These are phyloP conservation scores for Gloeostereum incarnatum DNA, from an alignment of 768 basidiomycete genomes.

Conservation along the genomic window DNA sequence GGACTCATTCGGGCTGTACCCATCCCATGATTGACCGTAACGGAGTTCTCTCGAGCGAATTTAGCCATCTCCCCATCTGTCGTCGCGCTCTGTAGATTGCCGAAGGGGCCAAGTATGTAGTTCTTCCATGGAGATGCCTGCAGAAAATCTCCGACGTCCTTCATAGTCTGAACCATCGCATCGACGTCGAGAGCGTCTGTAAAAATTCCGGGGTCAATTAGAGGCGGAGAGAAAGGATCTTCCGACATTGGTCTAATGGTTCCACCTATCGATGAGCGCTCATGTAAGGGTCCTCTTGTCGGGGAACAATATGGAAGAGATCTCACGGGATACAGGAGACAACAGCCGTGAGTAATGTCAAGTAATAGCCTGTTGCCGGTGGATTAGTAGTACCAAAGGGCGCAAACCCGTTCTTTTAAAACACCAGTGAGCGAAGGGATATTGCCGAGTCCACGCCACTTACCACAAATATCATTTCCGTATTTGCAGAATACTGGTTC, in stretches of 20 bases:
- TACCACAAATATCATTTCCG: too few species aligned
- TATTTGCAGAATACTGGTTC: too few species aligned
- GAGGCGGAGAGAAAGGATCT: conserved; percentile 24
- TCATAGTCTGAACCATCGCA: too few species aligned
- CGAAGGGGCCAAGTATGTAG: not conserved
- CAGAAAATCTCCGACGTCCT: not conserved
- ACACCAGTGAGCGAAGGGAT: too few species aligned
- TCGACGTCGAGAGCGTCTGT: conserved; percentile 8
- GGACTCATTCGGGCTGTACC: conserved; percentile 11
- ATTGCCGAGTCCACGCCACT: too few species aligned
- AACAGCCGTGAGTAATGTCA: conserved; percentile 2
- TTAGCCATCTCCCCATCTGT: not conserved
- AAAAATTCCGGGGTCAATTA: conserved; percentile 34
- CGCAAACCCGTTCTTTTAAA: too few species aligned
- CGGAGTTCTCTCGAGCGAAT: not conserved
- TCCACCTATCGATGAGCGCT: too few species aligned
- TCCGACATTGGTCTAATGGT: conserved; percentile 19
- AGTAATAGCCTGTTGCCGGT: conserved; percentile 5
- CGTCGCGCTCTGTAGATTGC: not conserved
- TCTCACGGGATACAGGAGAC: conserved; percentile 9
- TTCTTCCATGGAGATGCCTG: not conserved
- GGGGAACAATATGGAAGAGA: conserved; percentile 7
- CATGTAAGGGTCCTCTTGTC: too few species aligned
- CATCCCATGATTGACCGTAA: conserved; percentile 1
- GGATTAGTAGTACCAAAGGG: conserved; percentile 3